Percentiles rank a stretch among this genome's conserved stretches.
Conservation (phyloP, 73 alveolate genomes). For the Loxodes magnus region DNA sequence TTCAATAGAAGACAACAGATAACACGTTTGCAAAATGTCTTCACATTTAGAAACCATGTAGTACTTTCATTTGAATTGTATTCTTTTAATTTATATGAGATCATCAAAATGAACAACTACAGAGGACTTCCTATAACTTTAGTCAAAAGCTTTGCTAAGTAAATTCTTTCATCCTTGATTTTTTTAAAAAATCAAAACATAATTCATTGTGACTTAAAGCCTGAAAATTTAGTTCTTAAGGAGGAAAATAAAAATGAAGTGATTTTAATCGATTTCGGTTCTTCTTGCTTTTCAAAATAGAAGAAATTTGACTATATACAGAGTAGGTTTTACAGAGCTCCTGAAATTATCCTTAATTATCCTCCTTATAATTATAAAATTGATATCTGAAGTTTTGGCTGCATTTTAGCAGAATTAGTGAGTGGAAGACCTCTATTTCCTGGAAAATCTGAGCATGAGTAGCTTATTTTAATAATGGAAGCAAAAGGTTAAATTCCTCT, state of each 20-base stretch:
- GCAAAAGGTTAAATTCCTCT: constrained; percentile 8
- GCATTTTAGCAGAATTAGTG: constrained; percentile 60
- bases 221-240: constrained; percentile 41
- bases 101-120: constrained; percentile 33
- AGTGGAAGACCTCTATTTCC: constrained; percentile 58
- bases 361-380: constrained; percentile 64
- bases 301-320: constrained; percentile 46
- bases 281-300: constrained; percentile 13
- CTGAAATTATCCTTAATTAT: constrained; percentile 75
- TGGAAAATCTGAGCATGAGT: constrained; percentile 27
- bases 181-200: constrained; percentile 19
- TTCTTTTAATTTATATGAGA: constrained; percentile 28
- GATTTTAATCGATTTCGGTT: constrained; percentile 20
- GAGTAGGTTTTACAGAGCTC: constrained; percentile 87
- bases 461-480: constrained; percentile 11
- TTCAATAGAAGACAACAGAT: constrained; percentile 27
- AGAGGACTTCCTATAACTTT: constrained; percentile 39
- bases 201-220: constrained; percentile 58
- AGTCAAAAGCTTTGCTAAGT: constrained; percentile 36
- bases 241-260: constrained; percentile 8
- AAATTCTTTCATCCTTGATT: constrained; percentile 20
- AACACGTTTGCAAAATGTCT: constrained; percentile 17
- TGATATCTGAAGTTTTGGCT: constrained; percentile 85
- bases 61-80: constrained; percentile 28
- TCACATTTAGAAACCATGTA: constrained; percentile 31